phyloP scores from a whole-genome alignment of 1,284 basidiomycete species.

The Lignosus rhinocerotis region DNA sequence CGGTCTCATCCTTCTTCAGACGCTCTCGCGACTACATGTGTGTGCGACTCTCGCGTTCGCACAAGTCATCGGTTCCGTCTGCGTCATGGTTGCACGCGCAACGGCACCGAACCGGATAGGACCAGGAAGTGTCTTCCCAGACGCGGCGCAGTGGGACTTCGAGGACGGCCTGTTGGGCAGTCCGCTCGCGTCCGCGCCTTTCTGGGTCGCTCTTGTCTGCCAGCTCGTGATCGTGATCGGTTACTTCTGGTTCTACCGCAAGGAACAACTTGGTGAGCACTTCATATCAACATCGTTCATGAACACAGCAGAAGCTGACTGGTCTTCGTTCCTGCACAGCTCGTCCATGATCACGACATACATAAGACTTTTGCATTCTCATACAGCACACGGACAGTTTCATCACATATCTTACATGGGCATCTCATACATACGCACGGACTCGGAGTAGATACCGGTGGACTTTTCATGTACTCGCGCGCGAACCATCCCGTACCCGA shows the following conservation, averaged over 20 bases:
- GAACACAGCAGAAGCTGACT: slow-evolving; percentile 2
- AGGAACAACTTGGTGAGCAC: slow-evolving; percentile 74
- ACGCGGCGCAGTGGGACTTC: slow-evolving; percentile 87
- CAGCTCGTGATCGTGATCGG: slow-evolving; percentile 85
- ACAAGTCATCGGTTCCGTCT: slow-evolving; percentile 79
- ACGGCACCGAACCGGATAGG: slow-evolving; percentile 85
- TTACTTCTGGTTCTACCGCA: slow-evolving; percentile 94
- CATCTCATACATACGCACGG: slow-evolving; percentile 28
- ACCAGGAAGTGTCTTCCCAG: slow-evolving; percentile 89
- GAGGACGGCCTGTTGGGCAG: slow-evolving; percentile 66
- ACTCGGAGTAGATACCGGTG: slow-evolving; percentile 26
- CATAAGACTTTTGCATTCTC: slow-evolving; percentile 20
- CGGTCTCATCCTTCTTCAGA: slow-evolving; percentile 90
- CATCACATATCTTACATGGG: slow-evolving; percentile 28
- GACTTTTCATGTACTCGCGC: slow-evolving; percentile 31
- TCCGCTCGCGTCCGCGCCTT: slow-evolving; percentile 77
- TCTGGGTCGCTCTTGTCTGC: slow-evolving; percentile 85
- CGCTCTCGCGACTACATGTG: slow-evolving; percentile 88
- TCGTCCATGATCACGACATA: slow-evolving; percentile 40
- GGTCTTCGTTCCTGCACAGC: slow-evolving; percentile 27
- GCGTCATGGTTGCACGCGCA: slow-evolving; percentile 84
- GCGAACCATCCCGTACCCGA: slow-evolving; percentile 29
- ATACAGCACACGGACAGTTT: slow-evolving; percentile 31
- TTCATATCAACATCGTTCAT: neutral
- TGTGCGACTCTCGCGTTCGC: slow-evolving; percentile 89